Conservation (phyloP, 140 eudicot genomes). For the Senecio squalidus region DNA sequence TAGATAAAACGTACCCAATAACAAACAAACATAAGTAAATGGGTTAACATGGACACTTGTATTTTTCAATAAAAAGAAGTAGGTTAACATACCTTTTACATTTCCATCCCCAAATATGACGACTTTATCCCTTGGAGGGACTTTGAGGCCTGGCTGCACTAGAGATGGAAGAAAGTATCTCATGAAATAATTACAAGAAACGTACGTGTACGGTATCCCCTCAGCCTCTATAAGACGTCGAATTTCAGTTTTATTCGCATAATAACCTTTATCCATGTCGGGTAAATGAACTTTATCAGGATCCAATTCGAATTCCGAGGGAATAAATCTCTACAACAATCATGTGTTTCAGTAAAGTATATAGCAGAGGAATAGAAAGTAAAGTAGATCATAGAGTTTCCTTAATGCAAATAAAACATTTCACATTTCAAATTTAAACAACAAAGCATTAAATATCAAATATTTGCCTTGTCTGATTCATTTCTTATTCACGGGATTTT, state of each 20-base stretch:
- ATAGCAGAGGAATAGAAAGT: too few species aligned
- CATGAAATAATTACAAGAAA: conserved; percentile 68
- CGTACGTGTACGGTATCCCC: conserved; percentile 65
- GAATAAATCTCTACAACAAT: conserved; percentile 69
- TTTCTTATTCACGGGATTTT: too few species aligned
- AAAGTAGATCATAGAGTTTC: too few species aligned
- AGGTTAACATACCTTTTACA: conserved; percentile 49
- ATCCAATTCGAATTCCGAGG: conserved; percentile 86
- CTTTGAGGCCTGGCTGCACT: conserved; percentile 61
- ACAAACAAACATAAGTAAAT: conserved; percentile 11
- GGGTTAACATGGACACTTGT: background rate
- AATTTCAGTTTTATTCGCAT: conserved; percentile 70
- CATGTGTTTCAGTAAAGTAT: background rate
- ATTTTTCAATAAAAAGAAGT: background rate
- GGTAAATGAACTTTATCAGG: conserved; percentile 63
- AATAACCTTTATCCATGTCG: conserved; percentile 61
- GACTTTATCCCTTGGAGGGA: conserved; percentile 79
- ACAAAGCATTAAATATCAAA: too few species aligned
- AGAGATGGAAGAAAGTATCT: conserved; percentile 79
- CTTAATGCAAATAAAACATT: too few species aligned
- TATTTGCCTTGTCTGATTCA: too few species aligned
- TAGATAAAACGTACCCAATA: too few species aligned
- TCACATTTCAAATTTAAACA: too few species aligned
- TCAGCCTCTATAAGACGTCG: conserved; percentile 72
- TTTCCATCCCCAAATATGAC: conserved; percentile 74